Percentiles rank a stretch among this genome's conserved stretches.
These are phyloP conservation scores for Boletus subparvulus DNA, from an alignment of 768 basidiomycete genomes.

Conservation along the genomic window DNA sequence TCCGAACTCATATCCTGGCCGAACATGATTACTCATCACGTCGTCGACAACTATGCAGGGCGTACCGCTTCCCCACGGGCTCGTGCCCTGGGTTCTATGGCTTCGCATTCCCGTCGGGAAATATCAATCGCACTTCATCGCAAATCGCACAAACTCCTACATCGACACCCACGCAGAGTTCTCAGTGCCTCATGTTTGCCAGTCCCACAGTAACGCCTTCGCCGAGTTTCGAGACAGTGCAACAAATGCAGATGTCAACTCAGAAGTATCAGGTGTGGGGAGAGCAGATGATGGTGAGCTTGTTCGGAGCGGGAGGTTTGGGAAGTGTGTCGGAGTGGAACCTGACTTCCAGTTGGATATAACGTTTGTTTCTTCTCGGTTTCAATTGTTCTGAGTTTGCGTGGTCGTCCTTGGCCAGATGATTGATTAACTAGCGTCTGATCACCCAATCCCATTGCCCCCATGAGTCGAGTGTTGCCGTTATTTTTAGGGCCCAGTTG, in stretches of 20 bases:
- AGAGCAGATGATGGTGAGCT: conserved; percentile 5
- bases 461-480: too few species aligned
- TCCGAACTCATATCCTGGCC: not conserved
- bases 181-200: conserved; percentile 13
- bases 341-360: conserved; percentile 5
- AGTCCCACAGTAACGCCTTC: conserved; percentile 12
- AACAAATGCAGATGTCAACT: conserved; percentile 10
- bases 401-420: not conserved
- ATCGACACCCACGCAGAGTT: conserved; percentile 17
- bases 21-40: not conserved
- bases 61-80: conserved; percentile 30
- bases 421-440: too few species aligned
- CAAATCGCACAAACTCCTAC: conserved; percentile 22
- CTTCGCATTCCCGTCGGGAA: conserved; percentile 28
- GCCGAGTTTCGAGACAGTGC: conserved; percentile 13
- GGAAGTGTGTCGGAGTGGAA: conserved; percentile 10
- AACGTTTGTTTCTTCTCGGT: not conserved
- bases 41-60: conserved; percentile 10
- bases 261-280: conserved; percentile 17
- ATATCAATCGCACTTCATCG: conserved; percentile 19
- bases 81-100: conserved; percentile 28
- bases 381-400: not conserved
- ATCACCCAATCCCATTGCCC: too few species aligned
- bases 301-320: conserved; percentile 10
- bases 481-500: too few species aligned